Percentiles rank a stretch among this genome's conserved stretches.
Conservation (phyloP, 768 basidiomycete genomes). For the Erythrobasidium yunnanense region DNA sequence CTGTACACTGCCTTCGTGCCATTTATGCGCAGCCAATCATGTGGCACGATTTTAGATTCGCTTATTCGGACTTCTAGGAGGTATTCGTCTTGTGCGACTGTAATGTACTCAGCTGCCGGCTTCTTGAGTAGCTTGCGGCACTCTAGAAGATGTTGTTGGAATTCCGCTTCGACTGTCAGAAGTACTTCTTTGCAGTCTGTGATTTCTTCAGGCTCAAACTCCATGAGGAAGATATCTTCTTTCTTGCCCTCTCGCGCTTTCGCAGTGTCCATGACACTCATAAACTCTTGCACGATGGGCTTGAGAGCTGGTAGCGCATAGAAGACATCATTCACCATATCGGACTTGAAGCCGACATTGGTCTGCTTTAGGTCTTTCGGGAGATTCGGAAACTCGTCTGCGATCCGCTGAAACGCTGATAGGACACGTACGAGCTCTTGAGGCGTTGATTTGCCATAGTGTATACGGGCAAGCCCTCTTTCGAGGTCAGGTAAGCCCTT, state of each 20-base stretch:
- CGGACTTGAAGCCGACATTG: slow-evolving; percentile 54
- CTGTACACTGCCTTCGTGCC: slow-evolving; percentile 64
- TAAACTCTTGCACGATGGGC: slow-evolving; percentile 49
- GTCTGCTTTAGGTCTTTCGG: slow-evolving; percentile 40
- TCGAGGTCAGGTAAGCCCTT: slow-evolving; percentile 85
- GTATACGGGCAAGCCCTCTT: slow-evolving; percentile 85
- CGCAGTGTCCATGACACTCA: slow-evolving; percentile 53
- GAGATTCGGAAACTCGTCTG: slow-evolving; percentile 51
- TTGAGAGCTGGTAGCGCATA: slow-evolving; percentile 57
- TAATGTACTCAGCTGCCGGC: slow-evolving; percentile 62
- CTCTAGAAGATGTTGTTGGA: slow-evolving; percentile 60
- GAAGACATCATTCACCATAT: slow-evolving; percentile 60
- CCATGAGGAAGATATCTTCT: slow-evolving; percentile 57
- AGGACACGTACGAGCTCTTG: slow-evolving; percentile 68
- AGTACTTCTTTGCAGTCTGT: slow-evolving; percentile 55
- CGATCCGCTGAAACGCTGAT: slow-evolving; percentile 62
- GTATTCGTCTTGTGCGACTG: slow-evolving; percentile 63
- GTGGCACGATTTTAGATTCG: slow-evolving; percentile 41
- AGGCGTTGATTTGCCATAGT: slow-evolving; percentile 74
- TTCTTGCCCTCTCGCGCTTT: slow-evolving; percentile 58
- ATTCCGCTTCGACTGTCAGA: slow-evolving; percentile 57
- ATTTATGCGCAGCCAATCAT: slow-evolving; percentile 53
- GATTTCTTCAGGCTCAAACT: slow-evolving; percentile 56
- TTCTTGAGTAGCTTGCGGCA: slow-evolving; percentile 56
- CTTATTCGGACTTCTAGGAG: slow-evolving; percentile 54